Base-by-base conservation (phyloP, 2,329 filamentous ascomycete genomes). In the Xylaria sp. region DNA sequence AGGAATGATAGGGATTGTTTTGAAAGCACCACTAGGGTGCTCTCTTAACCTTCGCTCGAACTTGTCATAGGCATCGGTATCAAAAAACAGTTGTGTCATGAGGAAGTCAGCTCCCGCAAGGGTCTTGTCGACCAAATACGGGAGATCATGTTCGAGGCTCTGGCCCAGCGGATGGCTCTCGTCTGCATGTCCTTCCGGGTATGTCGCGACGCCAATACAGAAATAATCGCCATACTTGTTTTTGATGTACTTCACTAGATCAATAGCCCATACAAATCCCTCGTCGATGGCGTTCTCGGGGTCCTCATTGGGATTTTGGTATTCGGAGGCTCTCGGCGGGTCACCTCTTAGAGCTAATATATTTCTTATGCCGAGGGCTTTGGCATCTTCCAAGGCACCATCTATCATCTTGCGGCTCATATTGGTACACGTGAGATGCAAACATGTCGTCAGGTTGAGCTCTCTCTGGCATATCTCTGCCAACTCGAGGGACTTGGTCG, bases 61-160 rank as follows among this genome's bases (percentile, higher is more conserved):
- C 39, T 84, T 84, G 63, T 90, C 87, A 78, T 97, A 99, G 20
- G 93, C 93, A 3, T 92, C 85, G 28, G 94, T 87, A 77, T 98
- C 94, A 80, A 97, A 99, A 81, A 97, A 98, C 9, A 99, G 86
- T 80, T 99, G 96, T 0, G 96, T 98, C 93, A 99, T 97, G 80
- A 99, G 92, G 77, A 99, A 99, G 81, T 98, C 94, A 59, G 94
- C 96, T 0, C 96, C 96, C 3, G 96, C 96, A 74, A 91, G 85
- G 0, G 91, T 91, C 85, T 99, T 99, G 73, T 97, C 94, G 12
- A 97, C 88, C 62, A 99, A 84, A 76, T 92, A 97, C 0, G 94
- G 93, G 67, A 99, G 81, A 80, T 99, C 96, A 70, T 92, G 87
- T 75, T 97, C 93, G 43, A 90, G 76, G 72, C 86, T 89, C 80